Conservation (phyloP, 2,329 filamentous ascomycete species). For the Verticillium zaregamsianum region DNA sequence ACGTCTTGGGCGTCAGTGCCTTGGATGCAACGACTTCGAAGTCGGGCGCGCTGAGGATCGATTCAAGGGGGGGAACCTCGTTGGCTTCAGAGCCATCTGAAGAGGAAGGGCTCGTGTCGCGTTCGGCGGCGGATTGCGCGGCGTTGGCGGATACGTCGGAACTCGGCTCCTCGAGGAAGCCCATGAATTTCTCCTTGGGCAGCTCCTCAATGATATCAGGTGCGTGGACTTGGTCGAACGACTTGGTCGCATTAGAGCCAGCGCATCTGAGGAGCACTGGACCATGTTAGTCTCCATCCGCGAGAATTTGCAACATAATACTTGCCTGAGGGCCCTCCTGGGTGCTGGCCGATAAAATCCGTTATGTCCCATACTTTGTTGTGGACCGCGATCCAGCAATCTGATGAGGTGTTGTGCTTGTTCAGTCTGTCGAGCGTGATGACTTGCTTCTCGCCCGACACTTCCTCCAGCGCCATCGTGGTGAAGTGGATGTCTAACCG, state of each 20-base stretch:
- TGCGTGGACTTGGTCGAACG: conserved; percentile 47
- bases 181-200: conserved; percentile 40
- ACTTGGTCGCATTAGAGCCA: conserved; percentile 48
- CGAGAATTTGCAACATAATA: background rate
- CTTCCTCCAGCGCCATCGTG: background rate
- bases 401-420: conserved; percentile 39
- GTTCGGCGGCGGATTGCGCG: conserved; percentile 3
- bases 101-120: background rate
- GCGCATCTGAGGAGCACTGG: conserved; percentile 45
- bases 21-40: conserved; percentile 43
- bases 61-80: conserved; percentile 34
- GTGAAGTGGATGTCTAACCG: background rate
- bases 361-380: conserved; percentile 67
- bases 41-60: conserved; percentile 44
- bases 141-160: conserved; percentile 25
- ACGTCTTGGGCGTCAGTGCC: conserved; percentile 41
- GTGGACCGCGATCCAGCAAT: conserved; percentile 67
- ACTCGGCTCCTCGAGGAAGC: conserved; percentile 37
- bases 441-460: background rate
- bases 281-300: conserved; percentile 22
- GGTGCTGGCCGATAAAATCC: conserved; percentile 49
- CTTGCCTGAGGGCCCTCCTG: conserved; percentile 29
- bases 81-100: background rate
- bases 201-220: conserved; percentile 36
- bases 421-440: conserved; percentile 32